A percentile compares a stretch with the other conserved stretches of the same genome.
phyloP scores from a whole-genome alignment of 345 rosid species.

The Rhodamnia argentea region DNA sequence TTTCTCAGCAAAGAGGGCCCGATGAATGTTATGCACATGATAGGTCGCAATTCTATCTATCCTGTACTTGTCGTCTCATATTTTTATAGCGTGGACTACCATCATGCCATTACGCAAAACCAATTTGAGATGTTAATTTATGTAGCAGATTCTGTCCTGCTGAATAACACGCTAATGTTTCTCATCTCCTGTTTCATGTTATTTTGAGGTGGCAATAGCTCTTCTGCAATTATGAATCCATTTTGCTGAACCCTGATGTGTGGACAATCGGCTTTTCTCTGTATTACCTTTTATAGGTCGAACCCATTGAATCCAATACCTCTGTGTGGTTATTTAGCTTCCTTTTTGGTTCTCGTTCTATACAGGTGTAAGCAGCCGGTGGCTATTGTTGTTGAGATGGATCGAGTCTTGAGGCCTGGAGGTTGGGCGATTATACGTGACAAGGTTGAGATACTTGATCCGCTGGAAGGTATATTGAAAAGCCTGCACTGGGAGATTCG shows the following conservation, averaged over 20 bases:
- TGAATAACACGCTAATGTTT: background rate
- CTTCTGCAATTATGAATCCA: background rate
- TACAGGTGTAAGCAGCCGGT: slow-evolving; percentile 80
- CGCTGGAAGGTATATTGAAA: slow-evolving; percentile 58
- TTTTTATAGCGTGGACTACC: background rate
- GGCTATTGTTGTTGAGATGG: slow-evolving; percentile 84
- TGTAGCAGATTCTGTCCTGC: background rate
- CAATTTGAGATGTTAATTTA: background rate
- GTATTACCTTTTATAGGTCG: background rate
- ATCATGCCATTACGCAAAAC: background rate
- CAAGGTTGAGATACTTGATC: slow-evolving; percentile 70
- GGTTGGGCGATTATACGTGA: slow-evolving; percentile 89
- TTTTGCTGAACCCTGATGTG: background rate
- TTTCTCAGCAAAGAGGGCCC: background rate
- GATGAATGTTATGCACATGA: background rate
- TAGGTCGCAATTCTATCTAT: background rate
- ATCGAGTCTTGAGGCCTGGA: slow-evolving; percentile 67
- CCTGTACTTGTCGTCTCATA: background rate
- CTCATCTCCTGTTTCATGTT: background rate
- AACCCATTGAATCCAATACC: background rate
- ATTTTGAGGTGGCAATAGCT: background rate
- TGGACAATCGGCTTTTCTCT: background rate
- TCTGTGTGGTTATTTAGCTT: background rate
- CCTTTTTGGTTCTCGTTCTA: background rate
- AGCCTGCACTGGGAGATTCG: slow-evolving; percentile 92